A percentile compares a stretch with the other conserved stretches of the same genome.
Conservation (phyloP, 306 rosid species). For the Vigna unguiculata region DNA sequence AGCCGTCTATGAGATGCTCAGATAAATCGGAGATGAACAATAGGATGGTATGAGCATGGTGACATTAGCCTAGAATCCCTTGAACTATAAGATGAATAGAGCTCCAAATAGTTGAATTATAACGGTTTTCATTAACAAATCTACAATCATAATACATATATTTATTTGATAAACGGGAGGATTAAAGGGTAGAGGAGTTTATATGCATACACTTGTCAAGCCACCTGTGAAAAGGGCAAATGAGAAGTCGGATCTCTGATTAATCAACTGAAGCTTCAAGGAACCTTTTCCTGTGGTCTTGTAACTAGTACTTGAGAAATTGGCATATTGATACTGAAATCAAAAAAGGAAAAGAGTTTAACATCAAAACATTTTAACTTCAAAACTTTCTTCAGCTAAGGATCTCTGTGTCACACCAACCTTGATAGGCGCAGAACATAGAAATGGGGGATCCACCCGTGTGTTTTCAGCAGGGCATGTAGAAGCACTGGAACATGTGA, state of each 20-base stretch:
- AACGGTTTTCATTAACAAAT: conserved; percentile 22
- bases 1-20: conserved; percentile 3
- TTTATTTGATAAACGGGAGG: neutral
- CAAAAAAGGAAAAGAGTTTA: conserved; percentile 10
- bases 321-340: conserved; percentile 89
- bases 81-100: conserved; percentile 23
- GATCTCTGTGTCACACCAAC: conserved; percentile 44
- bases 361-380: conserved; percentile 15
- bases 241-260: conserved; percentile 91
- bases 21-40: neutral
- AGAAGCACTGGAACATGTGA: conserved; percentile 67
- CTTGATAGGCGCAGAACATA: conserved; percentile 94
- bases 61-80: conserved; percentile 1
- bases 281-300: conserved; percentile 69
- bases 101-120: conserved; percentile 7
- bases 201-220: conserved; percentile 60
- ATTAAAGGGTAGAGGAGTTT: conserved; percentile 20
- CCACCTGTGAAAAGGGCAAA: conserved; percentile 88
- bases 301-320: conserved; percentile 69
- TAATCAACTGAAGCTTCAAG: conserved; percentile 84
- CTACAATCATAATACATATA: neutral
- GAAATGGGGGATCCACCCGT: conserved; percentile 56
- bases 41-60: neutral
- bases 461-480: conserved; percentile 66
- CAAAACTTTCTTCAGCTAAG: conserved; percentile 24